Evolutionary conservation across 768 basidiomycete genomes (phyloP).

Genomic region (Tremella yokohamensis): DNA sequence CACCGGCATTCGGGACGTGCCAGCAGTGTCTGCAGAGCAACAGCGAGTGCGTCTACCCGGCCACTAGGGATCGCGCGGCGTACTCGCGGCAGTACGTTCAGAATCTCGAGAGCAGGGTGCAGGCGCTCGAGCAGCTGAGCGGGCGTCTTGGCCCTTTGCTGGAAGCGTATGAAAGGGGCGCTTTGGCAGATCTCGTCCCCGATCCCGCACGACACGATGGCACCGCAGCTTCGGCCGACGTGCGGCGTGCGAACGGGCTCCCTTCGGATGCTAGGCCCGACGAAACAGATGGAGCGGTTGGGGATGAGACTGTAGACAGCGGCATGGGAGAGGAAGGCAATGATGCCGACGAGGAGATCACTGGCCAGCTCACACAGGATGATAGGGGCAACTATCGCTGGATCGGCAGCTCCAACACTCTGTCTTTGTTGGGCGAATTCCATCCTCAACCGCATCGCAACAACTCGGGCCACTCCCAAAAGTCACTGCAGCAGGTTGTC

Average conservation of each 20-base stretch:
- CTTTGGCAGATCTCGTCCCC: neutral
- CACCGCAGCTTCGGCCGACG: neutral
- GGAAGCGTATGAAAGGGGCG: slow-evolving; percentile 29
- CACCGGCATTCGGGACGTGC: slow-evolving; percentile 24
- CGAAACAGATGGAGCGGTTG: neutral
- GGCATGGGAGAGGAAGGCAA: slow-evolving; percentile 1
- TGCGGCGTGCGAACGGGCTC: neutral
- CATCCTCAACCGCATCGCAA: slow-evolving; percentile 2
- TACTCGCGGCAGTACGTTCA: slow-evolving; percentile 44
- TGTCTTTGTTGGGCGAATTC: slow-evolving; percentile 41
- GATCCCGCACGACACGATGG: neutral
- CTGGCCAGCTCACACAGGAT: slow-evolving; percentile 43
- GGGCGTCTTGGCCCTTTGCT: slow-evolving; percentile 33
- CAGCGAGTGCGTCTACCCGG: slow-evolving; percentile 38
- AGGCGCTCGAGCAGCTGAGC: slow-evolving; percentile 38
- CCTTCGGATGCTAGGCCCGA: neutral
- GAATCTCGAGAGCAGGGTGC: slow-evolving; percentile 42
- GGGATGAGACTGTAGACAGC: slow-evolving; percentile 1
- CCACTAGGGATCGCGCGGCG: slow-evolving; percentile 43
- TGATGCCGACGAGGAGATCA: slow-evolving; percentile 9
- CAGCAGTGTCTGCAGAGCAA: slow-evolving; percentile 35
- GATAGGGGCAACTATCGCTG: slow-evolving; percentile 43
- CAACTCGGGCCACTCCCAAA: slow-evolving; percentile 5
- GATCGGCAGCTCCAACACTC: slow-evolving; percentile 44
- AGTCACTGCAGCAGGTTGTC: slow-evolving; percentile 18